These are phyloP conservation scores for Letharia columbiana DNA, from an alignment of 495 filamentous ascomycete species.

Conservation along the genomic window DNA sequence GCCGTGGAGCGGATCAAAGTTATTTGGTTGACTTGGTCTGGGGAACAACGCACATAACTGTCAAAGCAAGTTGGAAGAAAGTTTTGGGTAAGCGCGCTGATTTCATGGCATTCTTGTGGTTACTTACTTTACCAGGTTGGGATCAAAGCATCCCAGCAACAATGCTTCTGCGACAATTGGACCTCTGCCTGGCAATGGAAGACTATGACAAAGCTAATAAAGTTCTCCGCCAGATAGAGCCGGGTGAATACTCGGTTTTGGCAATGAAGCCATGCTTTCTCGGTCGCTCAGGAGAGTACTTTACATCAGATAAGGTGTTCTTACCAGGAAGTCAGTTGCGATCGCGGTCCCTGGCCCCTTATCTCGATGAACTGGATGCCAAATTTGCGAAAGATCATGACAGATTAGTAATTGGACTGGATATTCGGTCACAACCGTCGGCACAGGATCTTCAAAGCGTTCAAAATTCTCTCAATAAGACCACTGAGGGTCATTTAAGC, in stretches of 20 bases:
- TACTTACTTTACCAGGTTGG: slow-evolving; percentile 21
- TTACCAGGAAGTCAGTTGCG: slow-evolving; percentile 10
- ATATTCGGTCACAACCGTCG: slow-evolving; percentile 21
- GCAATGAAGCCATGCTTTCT: slow-evolving; percentile 15
- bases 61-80: slow-evolving; percentile 26
- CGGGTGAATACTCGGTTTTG: slow-evolving; percentile 8
- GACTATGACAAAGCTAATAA: slow-evolving; percentile 24
- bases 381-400: slow-evolving; percentile 25
- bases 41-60: slow-evolving; percentile 20
- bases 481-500: slow-evolving; percentile 14
- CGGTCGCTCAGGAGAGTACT: not conserved
- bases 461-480: slow-evolving; percentile 18
- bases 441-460: slow-evolving; percentile 24
- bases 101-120: accelerated
- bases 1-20: slow-evolving; percentile 22
- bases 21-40: slow-evolving; percentile 26
- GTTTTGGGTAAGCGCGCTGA: slow-evolving; percentile 18
- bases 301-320: slow-evolving; percentile 5
- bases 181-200: slow-evolving; percentile 16
- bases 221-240: slow-evolving; percentile 25
- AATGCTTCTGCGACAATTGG: slow-evolving; percentile 26
- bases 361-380: slow-evolving; percentile 23
- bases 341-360: slow-evolving; percentile 16
- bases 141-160: slow-evolving; percentile 18
- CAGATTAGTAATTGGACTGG: slow-evolving; percentile 21